These are phyloP conservation scores for Suillus weaverae DNA, from an alignment of 768 basidiomycete genomes.

Conservation along the genomic window DNA sequence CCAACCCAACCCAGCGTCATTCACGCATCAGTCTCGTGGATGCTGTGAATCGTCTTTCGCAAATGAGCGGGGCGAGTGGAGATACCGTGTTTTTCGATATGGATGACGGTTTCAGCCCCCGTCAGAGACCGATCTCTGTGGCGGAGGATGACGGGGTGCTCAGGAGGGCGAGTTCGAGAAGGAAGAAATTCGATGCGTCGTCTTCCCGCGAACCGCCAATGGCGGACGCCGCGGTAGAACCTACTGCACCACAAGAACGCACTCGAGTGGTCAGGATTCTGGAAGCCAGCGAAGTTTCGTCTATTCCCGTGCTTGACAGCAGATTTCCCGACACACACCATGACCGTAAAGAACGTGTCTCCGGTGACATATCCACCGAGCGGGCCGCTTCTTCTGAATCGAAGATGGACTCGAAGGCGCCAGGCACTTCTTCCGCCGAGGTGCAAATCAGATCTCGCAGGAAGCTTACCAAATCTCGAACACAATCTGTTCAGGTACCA, in stretches of 20 bases:
- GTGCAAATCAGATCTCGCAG: neutral
- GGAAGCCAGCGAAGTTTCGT: neutral
- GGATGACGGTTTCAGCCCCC: neutral
- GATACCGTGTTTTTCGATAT: constrained; percentile 28
- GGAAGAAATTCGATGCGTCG: neutral
- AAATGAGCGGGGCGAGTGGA: constrained; percentile 24
- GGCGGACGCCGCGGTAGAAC: constrained; percentile 1
- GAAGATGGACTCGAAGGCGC: neutral
- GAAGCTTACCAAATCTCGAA: constrained; percentile 8
- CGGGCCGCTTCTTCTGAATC: neutral
- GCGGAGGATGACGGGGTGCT: constrained; percentile 6
- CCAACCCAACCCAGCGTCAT: constrained; percentile 23
- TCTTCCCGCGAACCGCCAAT: neutral
- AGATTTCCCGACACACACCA: neutral
- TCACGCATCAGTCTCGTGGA: constrained; percentile 28
- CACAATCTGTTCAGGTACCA: constrained; percentile 1
- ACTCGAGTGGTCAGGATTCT: constrained; percentile 3
- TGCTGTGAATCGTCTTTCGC: constrained; percentile 26
- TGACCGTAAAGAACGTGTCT: neutral
- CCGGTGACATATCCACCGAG: neutral
- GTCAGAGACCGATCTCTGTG: neutral
- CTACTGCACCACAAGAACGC: neutral
- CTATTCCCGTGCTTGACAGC: neutral
- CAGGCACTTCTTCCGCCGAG: neutral
- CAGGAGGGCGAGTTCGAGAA: constrained; percentile 1